A percentile compares a stretch with the other conserved stretches of the same genome.
These are phyloP conservation scores for Penicillium thymicola DNA, from an alignment of 2,329 filamentous ascomycete genomes.

Conservation along the genomic window DNA sequence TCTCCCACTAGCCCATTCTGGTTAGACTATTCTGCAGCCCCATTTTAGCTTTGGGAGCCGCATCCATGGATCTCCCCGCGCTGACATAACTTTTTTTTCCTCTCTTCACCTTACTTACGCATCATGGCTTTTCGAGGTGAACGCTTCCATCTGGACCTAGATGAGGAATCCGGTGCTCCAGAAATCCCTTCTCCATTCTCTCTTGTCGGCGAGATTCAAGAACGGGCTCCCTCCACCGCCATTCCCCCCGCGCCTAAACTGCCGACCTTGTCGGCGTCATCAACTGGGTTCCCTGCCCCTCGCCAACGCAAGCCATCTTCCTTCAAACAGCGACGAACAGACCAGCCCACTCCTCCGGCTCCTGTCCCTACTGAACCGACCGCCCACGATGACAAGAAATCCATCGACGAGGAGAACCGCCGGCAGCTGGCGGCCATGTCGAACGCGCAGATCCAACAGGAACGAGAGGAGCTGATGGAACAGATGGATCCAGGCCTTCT, in stretches of 20 bases:
- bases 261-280: constrained; percentile 40
- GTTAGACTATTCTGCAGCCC: constrained; percentile 18
- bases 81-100: constrained; percentile 26
- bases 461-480: constrained; percentile 75
- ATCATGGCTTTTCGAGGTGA: constrained; percentile 56
- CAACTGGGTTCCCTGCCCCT: constrained; percentile 83
- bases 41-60: constrained; percentile 41
- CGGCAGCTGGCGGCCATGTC: constrained; percentile 75
- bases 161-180: constrained; percentile 41
- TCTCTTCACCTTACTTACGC: neutral
- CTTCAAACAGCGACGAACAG: constrained; percentile 68
- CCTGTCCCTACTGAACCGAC: constrained; percentile 9
- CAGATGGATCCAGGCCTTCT: constrained; percentile 72
- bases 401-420: constrained; percentile 81
- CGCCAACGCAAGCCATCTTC: constrained; percentile 74
- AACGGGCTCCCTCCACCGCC: constrained; percentile 59
- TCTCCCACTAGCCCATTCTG: constrained; percentile 19
- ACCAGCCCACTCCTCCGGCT: constrained; percentile 22
- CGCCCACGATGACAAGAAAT: constrained; percentile 56
- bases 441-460: constrained; percentile 72
- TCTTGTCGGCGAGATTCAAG: constrained; percentile 72
- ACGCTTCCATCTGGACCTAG: constrained; percentile 59
- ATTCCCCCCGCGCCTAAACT: constrained; percentile 52
- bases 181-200: constrained; percentile 24
- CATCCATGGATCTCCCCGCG: constrained; percentile 25